These are phyloP conservation scores for Lindgomyces ingoldianus DNA, from an alignment of 495 filamentous ascomycete genomes.

Conservation along the genomic window DNA sequence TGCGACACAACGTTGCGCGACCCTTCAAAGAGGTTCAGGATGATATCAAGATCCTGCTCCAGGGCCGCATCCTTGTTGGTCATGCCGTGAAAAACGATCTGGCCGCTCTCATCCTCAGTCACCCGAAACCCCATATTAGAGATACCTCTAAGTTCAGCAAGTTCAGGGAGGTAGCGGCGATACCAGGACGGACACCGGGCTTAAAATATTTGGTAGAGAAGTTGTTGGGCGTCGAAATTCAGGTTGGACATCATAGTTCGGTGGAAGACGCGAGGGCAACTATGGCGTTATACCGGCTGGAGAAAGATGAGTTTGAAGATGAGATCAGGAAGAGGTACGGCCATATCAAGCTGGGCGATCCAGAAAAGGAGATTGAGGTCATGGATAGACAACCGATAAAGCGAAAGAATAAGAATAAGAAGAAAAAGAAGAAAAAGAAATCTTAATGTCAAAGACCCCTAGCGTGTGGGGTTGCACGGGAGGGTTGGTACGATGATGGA, in stretches of 20 bases:
- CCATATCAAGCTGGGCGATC: slow-evolving; percentile 39
- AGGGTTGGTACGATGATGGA: too few relatives aligned
- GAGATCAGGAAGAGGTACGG: slow-evolving; percentile 62
- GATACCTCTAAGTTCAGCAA: slow-evolving; percentile 78
- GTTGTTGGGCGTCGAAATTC: slow-evolving; percentile 80
- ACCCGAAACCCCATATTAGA: slow-evolving; percentile 73
- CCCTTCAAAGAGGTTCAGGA: slow-evolving; percentile 73
- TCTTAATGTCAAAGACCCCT: too few relatives aligned
- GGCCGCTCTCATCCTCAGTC: slow-evolving; percentile 69
- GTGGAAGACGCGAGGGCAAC: slow-evolving; percentile 88
- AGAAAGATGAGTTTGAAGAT: slow-evolving; percentile 79
- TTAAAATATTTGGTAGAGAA: slow-evolving; percentile 74
- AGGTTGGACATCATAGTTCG: slow-evolving; percentile 70
- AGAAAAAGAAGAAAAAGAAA: slow-evolving; percentile 32
- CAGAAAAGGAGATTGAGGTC: slow-evolving; percentile 44
- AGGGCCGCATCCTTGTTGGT: slow-evolving; percentile 75
- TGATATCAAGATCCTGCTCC: slow-evolving; percentile 69
- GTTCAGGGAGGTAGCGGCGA: slow-evolving; percentile 66
- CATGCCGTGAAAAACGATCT: slow-evolving; percentile 91
- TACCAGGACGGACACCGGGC: slow-evolving; percentile 72
- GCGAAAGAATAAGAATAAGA: slow-evolving; percentile 24
- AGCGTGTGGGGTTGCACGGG: too few relatives aligned
- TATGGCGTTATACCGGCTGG: slow-evolving; percentile 80
- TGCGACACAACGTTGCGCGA: slow-evolving; percentile 45
- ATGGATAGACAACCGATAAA: slow-evolving; percentile 35